Conservation (phyloP, 345 rosid species). For the Salix udensis region DNA sequence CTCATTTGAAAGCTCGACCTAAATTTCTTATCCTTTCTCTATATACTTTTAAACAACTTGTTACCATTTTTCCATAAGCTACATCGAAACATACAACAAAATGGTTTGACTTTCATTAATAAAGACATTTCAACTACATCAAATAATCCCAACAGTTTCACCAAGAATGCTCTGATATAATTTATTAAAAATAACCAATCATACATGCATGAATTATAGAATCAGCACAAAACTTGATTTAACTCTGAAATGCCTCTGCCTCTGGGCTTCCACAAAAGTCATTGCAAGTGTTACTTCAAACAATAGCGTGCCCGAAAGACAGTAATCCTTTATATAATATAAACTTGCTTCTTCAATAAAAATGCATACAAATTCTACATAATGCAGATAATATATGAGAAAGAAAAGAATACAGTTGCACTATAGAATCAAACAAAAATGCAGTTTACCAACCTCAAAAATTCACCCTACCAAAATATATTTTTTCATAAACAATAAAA, state of each 20-base stretch:
- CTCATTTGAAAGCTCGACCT: neutral
- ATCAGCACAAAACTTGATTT: constrained; percentile 13
- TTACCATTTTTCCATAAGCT: neutral
- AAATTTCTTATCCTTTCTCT: constrained; percentile 6
- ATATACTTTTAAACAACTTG: constrained; percentile 4
- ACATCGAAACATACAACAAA: constrained; percentile 3
- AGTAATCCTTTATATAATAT: constrained; percentile 3
- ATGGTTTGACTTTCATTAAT: constrained; percentile 21
- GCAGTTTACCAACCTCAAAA: constrained; percentile 18
- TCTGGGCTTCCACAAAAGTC: constrained; percentile 1
- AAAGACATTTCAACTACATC: constrained; percentile 21
- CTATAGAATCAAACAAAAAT: constrained; percentile 12
- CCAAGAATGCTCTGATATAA: constrained; percentile 5
- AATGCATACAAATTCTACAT: neutral
- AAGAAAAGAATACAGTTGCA: neutral
- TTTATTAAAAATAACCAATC: neutral
- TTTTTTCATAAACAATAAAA: neutral
- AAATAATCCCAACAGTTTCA: neutral
- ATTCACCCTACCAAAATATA: constrained; percentile 17
- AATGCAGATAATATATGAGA: constrained; percentile 10
- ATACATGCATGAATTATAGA: neutral
- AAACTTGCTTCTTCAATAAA: constrained; percentile 7
- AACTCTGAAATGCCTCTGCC: constrained; percentile 11
- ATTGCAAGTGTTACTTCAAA: constrained; percentile 4
- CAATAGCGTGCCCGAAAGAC: neutral